Conservation (phyloP, 179 eudicot species). For the Pouteria campechiana region DNA sequence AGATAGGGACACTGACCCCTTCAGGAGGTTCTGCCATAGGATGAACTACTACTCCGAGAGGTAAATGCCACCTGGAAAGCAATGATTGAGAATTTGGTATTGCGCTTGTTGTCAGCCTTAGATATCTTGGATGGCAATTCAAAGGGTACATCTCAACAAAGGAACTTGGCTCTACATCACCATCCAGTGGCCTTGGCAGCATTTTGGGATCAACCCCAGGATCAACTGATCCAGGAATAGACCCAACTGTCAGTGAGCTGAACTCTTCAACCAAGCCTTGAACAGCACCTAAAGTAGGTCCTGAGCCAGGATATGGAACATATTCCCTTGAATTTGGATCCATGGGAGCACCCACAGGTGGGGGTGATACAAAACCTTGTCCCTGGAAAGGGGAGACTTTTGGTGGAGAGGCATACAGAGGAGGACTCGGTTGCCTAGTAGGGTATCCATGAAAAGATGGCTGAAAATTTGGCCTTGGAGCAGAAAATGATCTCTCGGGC, state of each 20-base stretch:
- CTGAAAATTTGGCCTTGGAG: constrained; percentile 22
- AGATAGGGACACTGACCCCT: constrained; percentile 55
- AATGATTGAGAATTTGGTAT: constrained; percentile 86
- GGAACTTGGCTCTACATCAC: constrained; percentile 58
- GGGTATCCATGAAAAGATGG: constrained; percentile 31
- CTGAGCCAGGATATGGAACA: constrained; percentile 41
- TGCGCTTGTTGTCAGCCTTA: constrained; percentile 73
- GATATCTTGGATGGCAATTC: constrained; percentile 65
- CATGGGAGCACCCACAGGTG: constrained; percentile 25
- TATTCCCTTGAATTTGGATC: constrained; percentile 31
- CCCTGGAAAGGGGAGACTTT: constrained; percentile 14
- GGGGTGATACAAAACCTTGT: constrained; percentile 36
- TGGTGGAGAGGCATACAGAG: constrained; percentile 18
- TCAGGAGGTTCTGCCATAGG: constrained; percentile 92
- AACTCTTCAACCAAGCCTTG: constrained; percentile 76
- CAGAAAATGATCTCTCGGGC: constrained; percentile 10
- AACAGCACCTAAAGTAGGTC: constrained; percentile 45
- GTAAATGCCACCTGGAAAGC: constrained; percentile 95
- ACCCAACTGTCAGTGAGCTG: constrained; percentile 59
- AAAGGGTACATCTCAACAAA: constrained; percentile 51
- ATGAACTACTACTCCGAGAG: constrained; percentile 94
- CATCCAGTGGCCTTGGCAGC: constrained; percentile 85
- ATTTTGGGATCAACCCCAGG: constrained; percentile 64
- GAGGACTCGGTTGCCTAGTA: constrained; percentile 10
- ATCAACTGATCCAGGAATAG: constrained; percentile 81